These are phyloP conservation scores for Candida wancherniae DNA, from an alignment of 805 yeast species.

Conservation along the genomic window DNA sequence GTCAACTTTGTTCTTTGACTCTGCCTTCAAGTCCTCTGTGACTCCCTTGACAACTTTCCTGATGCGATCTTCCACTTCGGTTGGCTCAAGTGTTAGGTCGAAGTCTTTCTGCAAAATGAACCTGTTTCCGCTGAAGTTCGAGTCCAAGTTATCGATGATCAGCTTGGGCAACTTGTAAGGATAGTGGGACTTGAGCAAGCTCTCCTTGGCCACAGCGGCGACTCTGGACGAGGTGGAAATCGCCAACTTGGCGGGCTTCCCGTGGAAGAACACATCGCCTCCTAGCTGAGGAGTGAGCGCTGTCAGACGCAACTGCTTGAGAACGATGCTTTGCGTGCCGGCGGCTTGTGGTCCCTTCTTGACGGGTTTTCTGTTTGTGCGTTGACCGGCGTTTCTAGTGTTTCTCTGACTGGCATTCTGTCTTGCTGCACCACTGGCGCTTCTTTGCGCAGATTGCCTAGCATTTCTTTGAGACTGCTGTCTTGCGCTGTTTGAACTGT, in stretches of 20 bases:
- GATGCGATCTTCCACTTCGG: conserved; percentile 22
- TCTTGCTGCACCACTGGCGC: not conserved
- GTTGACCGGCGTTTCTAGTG: not conserved
- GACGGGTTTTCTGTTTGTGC: too few species aligned
- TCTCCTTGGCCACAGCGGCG: conserved; percentile 37
- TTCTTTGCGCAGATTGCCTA: too few species aligned
- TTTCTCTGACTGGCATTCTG: not conserved
- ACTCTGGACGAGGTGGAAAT: conserved; percentile 28
- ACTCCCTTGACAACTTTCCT: conserved; percentile 32
- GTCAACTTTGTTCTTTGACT: too few species aligned
- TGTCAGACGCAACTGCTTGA: conserved; percentile 12
- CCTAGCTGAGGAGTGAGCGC: conserved; percentile 19
- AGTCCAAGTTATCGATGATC: conserved; percentile 23
- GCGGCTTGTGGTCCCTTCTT: too few species aligned
- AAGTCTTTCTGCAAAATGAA: conserved; percentile 31
- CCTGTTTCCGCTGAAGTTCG: conserved; percentile 21
- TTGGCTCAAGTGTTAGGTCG: conserved; percentile 19
- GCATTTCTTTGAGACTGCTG: too few species aligned
- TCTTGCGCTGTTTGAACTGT: too few species aligned
- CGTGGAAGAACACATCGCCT: conserved; percentile 33
- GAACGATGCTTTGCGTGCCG: conserved; percentile 14
- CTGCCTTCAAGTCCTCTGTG: conserved; percentile 14
- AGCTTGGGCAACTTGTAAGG: conserved; percentile 37
- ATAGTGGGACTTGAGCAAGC: conserved; percentile 35
- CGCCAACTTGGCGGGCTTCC: conserved; percentile 24